phyloP scores from a whole-genome alignment of 169 alveolate species.

The Eimeria acervulina region DNA sequence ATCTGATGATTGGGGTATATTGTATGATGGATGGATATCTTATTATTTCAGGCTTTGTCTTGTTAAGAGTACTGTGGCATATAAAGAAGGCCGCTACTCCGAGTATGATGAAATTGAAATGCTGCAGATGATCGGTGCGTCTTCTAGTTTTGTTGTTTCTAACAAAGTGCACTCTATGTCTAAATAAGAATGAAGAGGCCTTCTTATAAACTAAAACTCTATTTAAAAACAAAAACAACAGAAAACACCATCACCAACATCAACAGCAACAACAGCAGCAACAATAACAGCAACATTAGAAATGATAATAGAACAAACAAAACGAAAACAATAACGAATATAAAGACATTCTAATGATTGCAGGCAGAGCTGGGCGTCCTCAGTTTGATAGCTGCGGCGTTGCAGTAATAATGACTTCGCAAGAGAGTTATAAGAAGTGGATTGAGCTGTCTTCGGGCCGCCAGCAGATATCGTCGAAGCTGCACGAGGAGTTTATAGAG shows the following conservation, averaged over 20 bases:
- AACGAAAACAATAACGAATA: too few relatives aligned
- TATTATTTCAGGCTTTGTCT: conserved; percentile 92
- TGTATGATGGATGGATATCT: too few relatives aligned
- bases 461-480: conserved; percentile 87
- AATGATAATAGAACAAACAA: too few relatives aligned
- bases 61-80: conserved; percentile 89
- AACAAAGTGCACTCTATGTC: too few relatives aligned
- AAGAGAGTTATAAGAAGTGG: not conserved
- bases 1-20: too few relatives aligned
- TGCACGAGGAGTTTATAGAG: conserved; percentile 95
- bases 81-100: conserved; percentile 84
- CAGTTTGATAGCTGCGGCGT: conserved; percentile 98
- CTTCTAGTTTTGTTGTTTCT: too few relatives aligned
- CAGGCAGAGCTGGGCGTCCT: conserved; percentile 99
- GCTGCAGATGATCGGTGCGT: conserved; percentile 85
- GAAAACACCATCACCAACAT: not conserved
- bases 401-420: conserved; percentile 85
- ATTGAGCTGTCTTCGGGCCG: conserved; percentile 86
- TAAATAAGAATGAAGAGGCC: not conserved
- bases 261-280: too few relatives aligned
- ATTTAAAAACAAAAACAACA: not conserved
- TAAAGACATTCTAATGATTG: not conserved
- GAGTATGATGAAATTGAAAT: conserved; percentile 75
- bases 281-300: too few relatives aligned
- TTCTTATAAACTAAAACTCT: too few relatives aligned